Base-by-base conservation (phyloP, 164 flowering plant species). In the Hamamelis virginiana region DNA sequence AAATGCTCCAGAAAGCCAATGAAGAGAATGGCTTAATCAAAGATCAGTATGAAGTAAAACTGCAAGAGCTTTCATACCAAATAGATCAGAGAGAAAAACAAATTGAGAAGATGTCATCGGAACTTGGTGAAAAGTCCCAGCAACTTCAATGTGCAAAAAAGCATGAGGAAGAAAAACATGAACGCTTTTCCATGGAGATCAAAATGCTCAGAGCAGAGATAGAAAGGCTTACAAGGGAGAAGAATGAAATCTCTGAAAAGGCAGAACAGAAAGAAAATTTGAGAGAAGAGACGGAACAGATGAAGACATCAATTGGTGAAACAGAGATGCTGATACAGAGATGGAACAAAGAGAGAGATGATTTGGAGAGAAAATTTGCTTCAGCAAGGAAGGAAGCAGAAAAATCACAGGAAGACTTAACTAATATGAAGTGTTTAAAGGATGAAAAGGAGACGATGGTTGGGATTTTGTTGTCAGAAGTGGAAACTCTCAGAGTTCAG, bases 391-490 rank as follows among this genome's bases (percentile, higher is more conserved):
- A 65, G 60, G 89, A 89, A 73, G 83, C 83, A 45, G 85, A 83
- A 38, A 78, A 72, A 46, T 70, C 75, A 65, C 58, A 68, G 68
- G 75, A 85, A 69, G 84, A 86, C 72, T 45, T 87, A 45, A 77
- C 69, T 50, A 66, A 19, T 16, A 71, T 81, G 80, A 83, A 71
- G 66, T 38, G 71, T 59, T 65, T 78, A 14, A 77, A 80, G 75
- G 82, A 85, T 66, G 87, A 88, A 69, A 83, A 80, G 74, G 92
- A 90, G 68, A 52, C 48, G 45, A 51, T 56, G 63, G 68, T 80
- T 61, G 60, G 33, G 19, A 72, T 62, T 56, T 71, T 89, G 67
- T 77, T 67, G 64, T 70, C 82, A 27, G 85, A 93, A 75, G 47
- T 80, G 52, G 85, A 81, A 70, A 67, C 71, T 12, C 82, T 89